Percentiles rank a stretch among this genome's conserved stretches.
These are phyloP conservation scores for Stropharia rugosoannulata DNA, from an alignment of 768 basidiomycete genomes.

Conservation along the genomic window DNA sequence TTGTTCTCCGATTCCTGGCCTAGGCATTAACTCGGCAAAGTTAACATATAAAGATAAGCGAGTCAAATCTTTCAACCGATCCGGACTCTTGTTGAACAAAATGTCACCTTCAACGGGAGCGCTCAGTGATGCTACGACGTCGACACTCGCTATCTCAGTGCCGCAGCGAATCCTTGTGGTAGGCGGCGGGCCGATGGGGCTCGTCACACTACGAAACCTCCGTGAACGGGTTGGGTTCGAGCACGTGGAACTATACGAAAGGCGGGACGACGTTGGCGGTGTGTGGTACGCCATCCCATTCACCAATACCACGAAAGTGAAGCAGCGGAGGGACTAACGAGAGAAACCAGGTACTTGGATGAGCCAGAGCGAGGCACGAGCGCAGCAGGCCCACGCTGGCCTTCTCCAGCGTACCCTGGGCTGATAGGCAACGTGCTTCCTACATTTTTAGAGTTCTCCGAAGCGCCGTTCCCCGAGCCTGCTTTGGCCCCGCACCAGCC, in stretches of 20 bases:
- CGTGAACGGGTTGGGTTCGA: constrained; percentile 39
- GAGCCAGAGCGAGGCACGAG: constrained; percentile 12
- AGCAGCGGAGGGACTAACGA: background rate
- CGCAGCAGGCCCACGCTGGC: constrained; percentile 31
- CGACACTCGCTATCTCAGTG: background rate
- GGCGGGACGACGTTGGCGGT: constrained; percentile 48
- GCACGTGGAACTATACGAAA: constrained; percentile 44
- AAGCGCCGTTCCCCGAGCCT: constrained; percentile 32
- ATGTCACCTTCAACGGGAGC: too few species aligned
- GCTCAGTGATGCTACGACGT: too few species aligned
- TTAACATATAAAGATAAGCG: too few species aligned
- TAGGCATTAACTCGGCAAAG: too few species aligned
- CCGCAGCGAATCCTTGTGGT: constrained; percentile 40
- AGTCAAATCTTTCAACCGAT: too few species aligned
- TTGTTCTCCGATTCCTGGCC: too few species aligned
- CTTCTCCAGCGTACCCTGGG: constrained; percentile 45
- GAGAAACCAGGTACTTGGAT: constrained; percentile 30
- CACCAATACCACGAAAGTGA: background rate
- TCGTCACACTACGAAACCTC: constrained; percentile 50
- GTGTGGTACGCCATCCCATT: constrained; percentile 36
- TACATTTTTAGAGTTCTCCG: constrained; percentile 39
- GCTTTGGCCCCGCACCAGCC: constrained; percentile 30
- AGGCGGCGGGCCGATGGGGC: constrained; percentile 47
- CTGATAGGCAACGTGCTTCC: constrained; percentile 53
- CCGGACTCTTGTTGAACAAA: too few species aligned